These are phyloP conservation scores for Lachancea thermotolerans DNA, from an alignment of 805 yeast species.

Conservation along the genomic window DNA sequence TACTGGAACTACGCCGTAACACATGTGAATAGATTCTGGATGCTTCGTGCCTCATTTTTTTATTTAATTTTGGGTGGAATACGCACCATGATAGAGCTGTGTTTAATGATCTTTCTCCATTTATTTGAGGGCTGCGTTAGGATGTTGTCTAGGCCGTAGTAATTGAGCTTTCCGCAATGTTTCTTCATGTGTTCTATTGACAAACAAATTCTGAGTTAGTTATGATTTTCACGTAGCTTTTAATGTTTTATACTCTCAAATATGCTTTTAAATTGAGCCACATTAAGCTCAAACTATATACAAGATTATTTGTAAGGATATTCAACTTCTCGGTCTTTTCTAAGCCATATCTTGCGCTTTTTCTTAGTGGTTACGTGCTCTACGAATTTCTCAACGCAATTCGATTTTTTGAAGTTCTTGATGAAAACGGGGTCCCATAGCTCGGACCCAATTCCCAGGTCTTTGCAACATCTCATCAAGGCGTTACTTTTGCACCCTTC, in stretches of 20 bases:
- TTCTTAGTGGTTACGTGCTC: constrained; percentile 76
- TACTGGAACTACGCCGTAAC: no score
- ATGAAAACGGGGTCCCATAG: constrained; percentile 96
- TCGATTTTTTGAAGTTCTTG: constrained; percentile 50
- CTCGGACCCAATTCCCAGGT: constrained; percentile 92
- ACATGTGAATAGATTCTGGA: no score
- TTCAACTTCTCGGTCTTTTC: constrained; percentile 73
- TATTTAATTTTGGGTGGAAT: no score
- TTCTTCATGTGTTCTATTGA: no score
- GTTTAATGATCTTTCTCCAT: no score
- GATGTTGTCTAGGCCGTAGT: no score
- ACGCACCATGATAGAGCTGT: no score
- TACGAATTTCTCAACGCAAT: constrained; percentile 78
- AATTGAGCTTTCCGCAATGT: no score
- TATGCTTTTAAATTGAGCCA: background rate
- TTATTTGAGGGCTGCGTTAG: no score
- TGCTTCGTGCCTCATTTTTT: no score
- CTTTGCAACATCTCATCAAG: constrained; percentile 96
- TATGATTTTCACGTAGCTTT: no score
- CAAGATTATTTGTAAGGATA: constrained; percentile 63
- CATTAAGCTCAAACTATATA: background rate
- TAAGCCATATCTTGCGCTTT: constrained; percentile 89
- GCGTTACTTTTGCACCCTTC: constrained; percentile 98
- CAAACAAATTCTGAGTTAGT: background rate
- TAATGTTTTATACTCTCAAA: background rate